phyloP scores from a whole-genome alignment of 306 rosid genomes.

The Styphnolobium japonicum region DNA sequence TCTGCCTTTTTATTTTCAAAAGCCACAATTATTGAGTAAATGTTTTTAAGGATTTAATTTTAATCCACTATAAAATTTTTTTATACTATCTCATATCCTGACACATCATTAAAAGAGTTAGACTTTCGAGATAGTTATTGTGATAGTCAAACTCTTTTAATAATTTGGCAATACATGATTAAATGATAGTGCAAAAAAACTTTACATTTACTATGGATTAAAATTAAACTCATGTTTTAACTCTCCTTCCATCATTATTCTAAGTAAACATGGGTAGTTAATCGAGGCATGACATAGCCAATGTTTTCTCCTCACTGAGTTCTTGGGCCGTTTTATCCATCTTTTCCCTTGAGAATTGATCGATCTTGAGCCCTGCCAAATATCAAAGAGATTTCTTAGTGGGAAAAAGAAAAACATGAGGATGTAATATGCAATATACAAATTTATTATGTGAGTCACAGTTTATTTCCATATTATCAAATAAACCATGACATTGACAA shows the following conservation, averaged over 20 bases:
- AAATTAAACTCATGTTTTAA: too few relatives aligned
- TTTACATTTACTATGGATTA: too few relatives aligned
- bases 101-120: too few relatives aligned
- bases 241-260: not conserved
- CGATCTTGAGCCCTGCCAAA: constrained; percentile 67
- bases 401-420: not conserved
- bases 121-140: too few relatives aligned
- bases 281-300: constrained; percentile 65
- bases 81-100: too few relatives aligned
- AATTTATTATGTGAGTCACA: not conserved
- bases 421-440: not conserved
- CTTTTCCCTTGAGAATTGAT: constrained; percentile 69
- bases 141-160: too few relatives aligned
- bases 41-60: too few relatives aligned
- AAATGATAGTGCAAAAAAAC: too few relatives aligned
- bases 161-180: too few relatives aligned
- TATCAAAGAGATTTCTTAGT: not conserved
- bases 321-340: constrained; percentile 82
- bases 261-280: constrained; percentile 6
- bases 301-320: constrained; percentile 65
- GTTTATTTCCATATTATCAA: not conserved
- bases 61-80: too few relatives aligned
- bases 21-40: not conserved
- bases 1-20: not conserved
- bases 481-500: not conserved